Evolutionary conservation across 768 basidiomycete species (phyloP).

Genomic region (Mycena chlorophos): DNA sequence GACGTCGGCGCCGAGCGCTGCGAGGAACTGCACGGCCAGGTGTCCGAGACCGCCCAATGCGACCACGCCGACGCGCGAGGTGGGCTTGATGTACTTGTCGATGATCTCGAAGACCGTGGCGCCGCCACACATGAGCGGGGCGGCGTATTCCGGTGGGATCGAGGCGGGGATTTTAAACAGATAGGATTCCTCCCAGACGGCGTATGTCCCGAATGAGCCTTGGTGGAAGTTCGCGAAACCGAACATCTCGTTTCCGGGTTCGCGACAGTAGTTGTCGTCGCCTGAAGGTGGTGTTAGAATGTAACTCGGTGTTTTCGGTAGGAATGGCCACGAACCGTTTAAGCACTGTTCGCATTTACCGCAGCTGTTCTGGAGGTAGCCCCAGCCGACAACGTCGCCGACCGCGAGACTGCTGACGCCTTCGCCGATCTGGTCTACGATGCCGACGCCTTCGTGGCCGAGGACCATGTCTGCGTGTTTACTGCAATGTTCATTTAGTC

Average conservation of each 20-base stretch:
- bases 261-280: slow-evolving; percentile 6
- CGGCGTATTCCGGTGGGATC: slow-evolving; percentile 32
- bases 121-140: slow-evolving; percentile 32
- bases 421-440: slow-evolving; percentile 9
- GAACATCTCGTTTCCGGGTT: slow-evolving; percentile 18
- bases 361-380: slow-evolving; percentile 31
- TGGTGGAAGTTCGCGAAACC: slow-evolving; percentile 30
- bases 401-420: not conserved
- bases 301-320: not conserved
- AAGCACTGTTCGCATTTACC: slow-evolving; percentile 35
- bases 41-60: slow-evolving; percentile 41
- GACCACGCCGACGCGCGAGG: slow-evolving; percentile 23
- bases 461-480: slow-evolving; percentile 38
- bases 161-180: slow-evolving; percentile 35
- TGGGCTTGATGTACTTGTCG: slow-evolving; percentile 6
- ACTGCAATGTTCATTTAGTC: slow-evolving; percentile 21
- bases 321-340: slow-evolving; percentile 20
- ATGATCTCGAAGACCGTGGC: slow-evolving; percentile 7
- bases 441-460: slow-evolving; percentile 28
- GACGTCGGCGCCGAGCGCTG: slow-evolving; percentile 42
- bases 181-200: slow-evolving; percentile 34
- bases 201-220: slow-evolving; percentile 30
- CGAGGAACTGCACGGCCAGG: slow-evolving; percentile 39
- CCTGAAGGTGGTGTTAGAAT: not conserved
- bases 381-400: slow-evolving; percentile 20